These are phyloP conservation scores for Hypomontagnella monticulosa DNA, from an alignment of 495 filamentous ascomycete genomes.

Conservation along the genomic window DNA sequence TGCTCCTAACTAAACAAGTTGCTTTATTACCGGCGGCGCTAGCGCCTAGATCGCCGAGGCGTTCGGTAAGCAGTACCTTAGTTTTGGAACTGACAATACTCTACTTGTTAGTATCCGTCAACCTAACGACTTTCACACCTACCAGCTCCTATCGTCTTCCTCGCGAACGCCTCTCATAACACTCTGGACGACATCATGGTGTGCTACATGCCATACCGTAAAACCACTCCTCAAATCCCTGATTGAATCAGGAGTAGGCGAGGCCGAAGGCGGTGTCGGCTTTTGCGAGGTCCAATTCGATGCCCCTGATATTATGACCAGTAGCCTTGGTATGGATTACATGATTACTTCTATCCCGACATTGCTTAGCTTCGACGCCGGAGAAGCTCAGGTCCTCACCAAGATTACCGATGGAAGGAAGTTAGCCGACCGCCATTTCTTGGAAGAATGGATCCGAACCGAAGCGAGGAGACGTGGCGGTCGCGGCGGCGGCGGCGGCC, in stretches of 20 bases:
- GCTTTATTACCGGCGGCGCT: not conserved
- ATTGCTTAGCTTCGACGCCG: slow-evolving; percentile 71
- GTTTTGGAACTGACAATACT: slow-evolving; percentile 1
- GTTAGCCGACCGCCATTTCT: slow-evolving; percentile 62
- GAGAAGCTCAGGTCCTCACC: slow-evolving; percentile 64
- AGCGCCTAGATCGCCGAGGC: no score
- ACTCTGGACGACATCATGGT: slow-evolving; percentile 75
- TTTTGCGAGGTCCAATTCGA: slow-evolving; percentile 73
- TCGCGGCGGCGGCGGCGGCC: slow-evolving; percentile 51
- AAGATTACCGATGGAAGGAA: slow-evolving; percentile 63
- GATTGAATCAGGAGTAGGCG: slow-evolving; percentile 66
- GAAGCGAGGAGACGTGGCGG: slow-evolving; percentile 63
- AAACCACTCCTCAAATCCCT: slow-evolving; percentile 62
- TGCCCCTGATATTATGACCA: slow-evolving; percentile 63
- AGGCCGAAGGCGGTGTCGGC: slow-evolving; percentile 66
- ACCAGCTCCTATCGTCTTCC: slow-evolving; percentile 67
- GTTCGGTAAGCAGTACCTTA: no score
- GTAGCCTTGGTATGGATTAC: slow-evolving; percentile 63
- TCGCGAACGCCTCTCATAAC: slow-evolving; percentile 69
- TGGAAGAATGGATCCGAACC: slow-evolving; percentile 69
- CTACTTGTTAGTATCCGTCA: slow-evolving; percentile 59
- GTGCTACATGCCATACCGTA: slow-evolving; percentile 65
- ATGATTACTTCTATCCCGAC: slow-evolving; percentile 73
- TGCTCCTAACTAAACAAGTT: not conserved
- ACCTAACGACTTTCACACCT: slow-evolving; percentile 67